Evolutionary conservation across 2,329 filamentous ascomycete genomes (phyloP).

Genomic region (Monosporascus cannonballus): DNA sequence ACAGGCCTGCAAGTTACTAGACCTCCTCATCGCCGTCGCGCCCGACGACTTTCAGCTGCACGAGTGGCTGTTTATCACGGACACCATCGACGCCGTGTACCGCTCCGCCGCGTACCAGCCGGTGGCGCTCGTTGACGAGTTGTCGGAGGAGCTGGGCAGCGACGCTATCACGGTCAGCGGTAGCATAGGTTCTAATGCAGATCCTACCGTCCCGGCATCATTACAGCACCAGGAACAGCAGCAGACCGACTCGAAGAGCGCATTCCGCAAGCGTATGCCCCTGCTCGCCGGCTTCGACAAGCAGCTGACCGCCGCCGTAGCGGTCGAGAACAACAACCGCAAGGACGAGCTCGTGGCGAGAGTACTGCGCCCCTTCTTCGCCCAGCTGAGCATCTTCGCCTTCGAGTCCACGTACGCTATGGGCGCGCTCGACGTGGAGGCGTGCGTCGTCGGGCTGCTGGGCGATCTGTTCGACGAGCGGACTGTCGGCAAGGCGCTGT

Average conservation of each 20-base stretch:
- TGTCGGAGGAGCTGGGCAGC: conserved; percentile 67
- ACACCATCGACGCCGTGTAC: conserved; percentile 95
- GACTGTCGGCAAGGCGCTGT: conserved; percentile 57
- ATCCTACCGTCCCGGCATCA: conserved; percentile 8
- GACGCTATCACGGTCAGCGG: conserved; percentile 15
- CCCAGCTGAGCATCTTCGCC: conserved; percentile 82
- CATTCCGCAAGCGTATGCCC: not conserved
- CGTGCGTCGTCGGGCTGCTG: conserved; percentile 58
- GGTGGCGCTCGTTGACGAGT: conserved; percentile 74
- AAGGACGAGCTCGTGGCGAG: conserved; percentile 67
- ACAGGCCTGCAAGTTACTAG: conserved; percentile 90
- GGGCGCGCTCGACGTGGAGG: conserved; percentile 59
- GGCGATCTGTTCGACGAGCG: conserved; percentile 76
- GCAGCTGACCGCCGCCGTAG: conserved; percentile 18
- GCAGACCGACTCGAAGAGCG: conserved; percentile 29
- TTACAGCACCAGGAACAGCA: conserved; percentile 3
- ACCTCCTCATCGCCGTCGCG: conserved; percentile 76
- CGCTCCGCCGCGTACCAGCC: conserved; percentile 63
- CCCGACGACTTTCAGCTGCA: conserved; percentile 98
- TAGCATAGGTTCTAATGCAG: not conserved
- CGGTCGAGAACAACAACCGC: conserved; percentile 32
- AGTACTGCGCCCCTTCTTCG: conserved; percentile 82
- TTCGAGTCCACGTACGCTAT: conserved; percentile 93
- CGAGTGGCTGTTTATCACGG: conserved; percentile 95
- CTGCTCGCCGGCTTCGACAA: not conserved